phyloP scores from a whole-genome alignment of 768 basidiomycete species.

The Amanita rubescens region DNA sequence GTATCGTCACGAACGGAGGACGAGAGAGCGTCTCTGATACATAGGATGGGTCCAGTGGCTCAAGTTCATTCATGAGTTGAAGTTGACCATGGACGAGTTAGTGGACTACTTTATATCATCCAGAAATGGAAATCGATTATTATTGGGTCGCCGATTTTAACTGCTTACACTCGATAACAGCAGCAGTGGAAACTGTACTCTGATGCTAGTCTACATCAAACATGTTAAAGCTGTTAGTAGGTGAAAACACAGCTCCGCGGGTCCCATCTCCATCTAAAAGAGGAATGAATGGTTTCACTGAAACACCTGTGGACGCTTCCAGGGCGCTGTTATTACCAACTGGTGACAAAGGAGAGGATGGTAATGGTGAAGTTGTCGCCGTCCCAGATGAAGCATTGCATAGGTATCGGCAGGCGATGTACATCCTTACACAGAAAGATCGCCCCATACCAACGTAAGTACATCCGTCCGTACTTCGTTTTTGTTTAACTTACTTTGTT shows the following conservation, averaged over 20 bases:
- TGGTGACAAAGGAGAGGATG: not conserved
- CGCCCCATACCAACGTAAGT: constrained; percentile 13
- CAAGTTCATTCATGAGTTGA: constrained; percentile 39
- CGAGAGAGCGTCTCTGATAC: constrained; percentile 58
- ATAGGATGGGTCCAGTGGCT: constrained; percentile 59
- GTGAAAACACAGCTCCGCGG: not conserved
- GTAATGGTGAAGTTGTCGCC: not conserved
- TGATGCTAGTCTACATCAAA: no score
- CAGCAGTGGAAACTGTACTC: no score
- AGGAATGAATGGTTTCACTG: constrained; percentile 1
- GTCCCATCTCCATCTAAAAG: not conserved
- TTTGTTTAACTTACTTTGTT: not conserved
- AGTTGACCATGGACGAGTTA: constrained; percentile 7
- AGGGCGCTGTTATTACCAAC: not conserved
- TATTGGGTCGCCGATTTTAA: no score
- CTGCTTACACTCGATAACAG: no score
- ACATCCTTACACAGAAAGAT: constrained; percentile 16
- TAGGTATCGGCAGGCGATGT: constrained; percentile 13
- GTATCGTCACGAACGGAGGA: constrained; percentile 61
- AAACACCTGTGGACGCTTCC: not conserved
- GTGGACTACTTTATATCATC: not conserved
- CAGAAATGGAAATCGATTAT: not conserved
- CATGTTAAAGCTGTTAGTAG: constrained; percentile 2
- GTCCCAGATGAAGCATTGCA: constrained; percentile 8
- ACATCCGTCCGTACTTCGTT: not conserved